Evolutionary conservation across 1,139 yeast genomes (phyloP), one percentile per base, ranked within the genome.

Genomic region (Geotrichum macrosporum): DNA sequence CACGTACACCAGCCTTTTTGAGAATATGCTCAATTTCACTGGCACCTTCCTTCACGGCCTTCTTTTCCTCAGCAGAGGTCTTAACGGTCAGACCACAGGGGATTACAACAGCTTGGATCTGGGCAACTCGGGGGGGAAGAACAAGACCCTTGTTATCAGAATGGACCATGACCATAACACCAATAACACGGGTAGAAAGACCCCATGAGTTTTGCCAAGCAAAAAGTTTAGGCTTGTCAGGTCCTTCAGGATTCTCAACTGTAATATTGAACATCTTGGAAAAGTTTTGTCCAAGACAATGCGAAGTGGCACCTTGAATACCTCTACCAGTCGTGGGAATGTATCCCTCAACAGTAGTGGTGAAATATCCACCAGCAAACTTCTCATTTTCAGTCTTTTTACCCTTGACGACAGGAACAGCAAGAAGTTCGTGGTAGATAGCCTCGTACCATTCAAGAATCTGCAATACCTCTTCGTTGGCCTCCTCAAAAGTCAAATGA

Each of bases 141-240:
- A 94, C 98, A 62, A 94, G 76, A 66, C 99, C 99, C 75, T 88
- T 89, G 76, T 94, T 89, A 71, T 94, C 99, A 35, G 97, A 88
- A 68, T 94, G 99, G 52, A 88, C 80, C 99, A 94, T 94, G 53
- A 87, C 84, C 98, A 92, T 92, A 57, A 94, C 98, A 76, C 99
- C 99, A 66, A 94, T 89, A 55, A 84, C 94, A 72, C 99, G 87
- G 53, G 99, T 94, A 41, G 97, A 88, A 61, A 92, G 75, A 71
- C 99, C 99, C 99, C 99, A 94, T 9, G 97, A 89, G 76, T 94
- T 94, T 73, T 94, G 99, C 79, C 82, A 87, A 27, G 94, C 96
- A 61, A 72, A 78, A 44, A 88, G 73, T 72, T 86, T 85, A 64
- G 94, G 94, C 66, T 84, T 82, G 54, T 85, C 94, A 15, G 58